Evolutionary conservation across 108 stramenopile species (phyloP), one percentile per base, ranked within the genome.

Genomic region (Conticribra weissflogii): DNA sequence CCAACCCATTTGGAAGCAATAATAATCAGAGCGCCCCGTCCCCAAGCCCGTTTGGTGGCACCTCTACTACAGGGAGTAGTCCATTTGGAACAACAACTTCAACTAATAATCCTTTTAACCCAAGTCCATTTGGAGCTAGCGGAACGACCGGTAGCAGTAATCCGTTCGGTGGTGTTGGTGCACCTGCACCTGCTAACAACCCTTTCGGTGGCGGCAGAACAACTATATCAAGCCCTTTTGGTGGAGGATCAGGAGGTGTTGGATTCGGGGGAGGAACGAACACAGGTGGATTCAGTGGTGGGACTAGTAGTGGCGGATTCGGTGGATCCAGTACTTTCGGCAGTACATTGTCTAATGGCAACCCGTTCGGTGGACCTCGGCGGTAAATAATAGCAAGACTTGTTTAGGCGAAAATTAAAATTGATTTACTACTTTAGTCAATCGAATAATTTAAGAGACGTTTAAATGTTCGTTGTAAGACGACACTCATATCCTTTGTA

Each of bases 281-380:
- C n/a, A n/a, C n/a, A 0, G 9, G 47, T 61, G 59, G 59, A n/a
- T 52, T 62, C n/a, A 24, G 60, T 50, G 49, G 50, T 44, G 46
- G 25, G 51, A 2, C 27, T 19, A 12, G n/a, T n/a, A n/a, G 12
- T 9, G 36, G 36, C 36, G 36, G 36, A 41, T 41, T 41, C 12
- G 36, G 36, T 9, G 36, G 36, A 41, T 12, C 36, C 12, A 46
- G 54, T 3, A 33, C 63, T 15, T 74, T 74, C 46, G 66, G 72
- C 0, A 41, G 16, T 41, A 52, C 51, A 5, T 28, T 30, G 9
- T 33, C 65, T 5, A 36, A 15, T 69, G 18, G 32, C 32, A 69
- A 58, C 44, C 72, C 72, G 5, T 74, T 74, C 41, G 72, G 72
- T 25, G 72, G 56, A 22, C 72, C 72, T 9, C 54, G 72, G 32